A percentile compares a stretch with the other conserved stretches of the same genome.
Evolutionary conservation across 177 flowering plant genomes (phyloP).

Genomic region (Vitis hybrid): DNA sequence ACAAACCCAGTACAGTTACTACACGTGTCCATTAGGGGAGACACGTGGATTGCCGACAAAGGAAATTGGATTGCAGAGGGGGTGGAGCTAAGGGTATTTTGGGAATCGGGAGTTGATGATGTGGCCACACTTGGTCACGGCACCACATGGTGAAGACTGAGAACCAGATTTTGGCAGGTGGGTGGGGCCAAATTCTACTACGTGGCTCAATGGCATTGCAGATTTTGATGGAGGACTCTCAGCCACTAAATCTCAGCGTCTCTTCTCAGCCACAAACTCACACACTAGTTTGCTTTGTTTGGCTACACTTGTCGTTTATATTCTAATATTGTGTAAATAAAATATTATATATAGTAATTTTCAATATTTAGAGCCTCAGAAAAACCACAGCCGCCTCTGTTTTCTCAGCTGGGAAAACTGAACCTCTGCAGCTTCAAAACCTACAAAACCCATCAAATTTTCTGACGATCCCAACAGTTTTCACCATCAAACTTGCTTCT

Average conservation of each 20-base stretch:
- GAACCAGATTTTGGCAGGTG: neutral
- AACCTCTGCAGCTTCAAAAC: too few species aligned
- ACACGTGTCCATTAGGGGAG: too few species aligned
- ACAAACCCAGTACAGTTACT: too few species aligned
- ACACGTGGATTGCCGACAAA: too few species aligned
- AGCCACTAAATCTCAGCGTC: conserved; percentile 19
- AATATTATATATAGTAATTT: neutral
- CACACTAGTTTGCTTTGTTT: neutral
- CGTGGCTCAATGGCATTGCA: conserved; percentile 20
- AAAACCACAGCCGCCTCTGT: conserved; percentile 11
- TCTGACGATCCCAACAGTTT: neutral
- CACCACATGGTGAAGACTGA: too few species aligned
- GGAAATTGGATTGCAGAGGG: too few species aligned
- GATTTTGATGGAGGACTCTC: conserved; percentile 33
- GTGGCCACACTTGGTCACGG: too few species aligned
- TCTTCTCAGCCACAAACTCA: conserved; percentile 24
- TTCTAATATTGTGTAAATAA: neutral
- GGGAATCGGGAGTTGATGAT: too few species aligned
- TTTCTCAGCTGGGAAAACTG: neutral
- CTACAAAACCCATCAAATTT: neutral
- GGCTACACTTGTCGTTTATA: neutral
- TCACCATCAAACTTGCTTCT: conserved; percentile 3
- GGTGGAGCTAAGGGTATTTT: too few species aligned
- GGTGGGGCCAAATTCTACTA: conserved; percentile 12
- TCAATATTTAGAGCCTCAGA: neutral